phyloP scores from a whole-genome alignment of 2,329 filamentous ascomycete species.

The Diaporthe sp. region DNA sequence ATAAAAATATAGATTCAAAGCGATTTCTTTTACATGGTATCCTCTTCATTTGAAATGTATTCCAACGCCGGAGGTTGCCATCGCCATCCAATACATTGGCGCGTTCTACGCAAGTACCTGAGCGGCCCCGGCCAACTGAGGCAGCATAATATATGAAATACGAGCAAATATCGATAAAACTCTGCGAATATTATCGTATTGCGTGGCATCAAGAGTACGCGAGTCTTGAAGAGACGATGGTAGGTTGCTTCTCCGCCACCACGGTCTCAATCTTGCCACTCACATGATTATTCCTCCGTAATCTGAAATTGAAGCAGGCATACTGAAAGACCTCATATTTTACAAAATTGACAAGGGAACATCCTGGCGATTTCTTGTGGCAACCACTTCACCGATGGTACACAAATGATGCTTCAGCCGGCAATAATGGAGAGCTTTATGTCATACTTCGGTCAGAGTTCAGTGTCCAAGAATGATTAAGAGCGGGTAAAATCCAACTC shows the following conservation, averaged over 20 bases:
- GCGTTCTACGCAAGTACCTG: neutral
- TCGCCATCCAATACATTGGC: neutral
- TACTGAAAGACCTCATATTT: neutral
- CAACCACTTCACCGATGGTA: neutral
- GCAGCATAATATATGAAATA: neutral
- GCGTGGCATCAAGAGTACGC: too few relatives aligned
- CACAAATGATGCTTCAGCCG: neutral
- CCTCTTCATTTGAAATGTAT: neutral
- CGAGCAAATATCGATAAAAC: accelerated
- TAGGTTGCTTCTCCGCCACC: neutral
- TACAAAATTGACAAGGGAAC: neutral
- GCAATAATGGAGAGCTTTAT: neutral
- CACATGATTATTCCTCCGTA: neutral
- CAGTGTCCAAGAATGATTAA: neutral
- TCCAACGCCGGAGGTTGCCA: neutral
- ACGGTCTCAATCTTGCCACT: neutral
- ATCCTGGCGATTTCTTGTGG: neutral
- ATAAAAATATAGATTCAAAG: neutral
- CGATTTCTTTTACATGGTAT: neutral
- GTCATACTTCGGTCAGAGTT: neutral
- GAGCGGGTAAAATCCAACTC: neutral
- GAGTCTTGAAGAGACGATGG: neutral
- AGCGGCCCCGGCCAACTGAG: neutral
- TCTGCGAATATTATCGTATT: neutral
- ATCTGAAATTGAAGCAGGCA: neutral